Percentiles rank a stretch among this genome's conserved stretches.
Conservation (phyloP, 371 early-diverging fungal genomes). For the Actinomucor elegans region DNA sequence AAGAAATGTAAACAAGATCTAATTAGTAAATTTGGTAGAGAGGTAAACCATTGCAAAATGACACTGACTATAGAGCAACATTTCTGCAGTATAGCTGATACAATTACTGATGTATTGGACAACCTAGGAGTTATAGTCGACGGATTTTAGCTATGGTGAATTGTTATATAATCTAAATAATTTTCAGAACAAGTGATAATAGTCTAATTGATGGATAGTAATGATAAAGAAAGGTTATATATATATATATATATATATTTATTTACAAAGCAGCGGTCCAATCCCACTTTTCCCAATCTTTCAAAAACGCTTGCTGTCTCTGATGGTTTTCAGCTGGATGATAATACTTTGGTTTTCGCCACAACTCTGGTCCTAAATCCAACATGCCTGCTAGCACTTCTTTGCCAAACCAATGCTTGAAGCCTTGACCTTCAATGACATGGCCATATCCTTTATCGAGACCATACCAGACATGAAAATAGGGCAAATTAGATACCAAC, state of each 20-base stretch:
- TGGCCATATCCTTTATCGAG: conserved; percentile 90
- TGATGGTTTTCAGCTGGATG: conserved; percentile 54
- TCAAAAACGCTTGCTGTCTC: conserved; percentile 66
- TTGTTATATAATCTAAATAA: too few species aligned
- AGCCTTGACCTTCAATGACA: conserved; percentile 89
- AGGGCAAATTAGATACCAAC: conserved; percentile 80
- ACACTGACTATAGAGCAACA: too few species aligned
- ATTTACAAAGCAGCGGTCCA: conserved; percentile 70
- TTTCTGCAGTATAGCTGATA: too few species aligned
- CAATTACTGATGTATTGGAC: too few species aligned
- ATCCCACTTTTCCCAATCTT: conserved; percentile 77
- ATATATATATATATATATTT: too few species aligned
- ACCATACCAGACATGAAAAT: conserved; percentile 96
- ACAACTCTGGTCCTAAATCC: conserved; percentile 75
- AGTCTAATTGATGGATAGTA: background rate
- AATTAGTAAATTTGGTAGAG: too few species aligned
- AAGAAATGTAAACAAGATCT: too few species aligned
- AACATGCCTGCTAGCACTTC: conserved; percentile 80
- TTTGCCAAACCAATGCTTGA: conserved; percentile 83
- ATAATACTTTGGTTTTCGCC: conserved; percentile 69
- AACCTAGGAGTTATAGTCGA: too few species aligned
- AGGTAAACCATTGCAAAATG: too few species aligned
- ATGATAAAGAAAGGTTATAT: too few species aligned
- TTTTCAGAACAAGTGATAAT: background rate
- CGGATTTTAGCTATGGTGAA: too few species aligned